Base-by-base conservation (phyloP, 306 rosid species). In the Astragalus glycyphyllos region DNA sequence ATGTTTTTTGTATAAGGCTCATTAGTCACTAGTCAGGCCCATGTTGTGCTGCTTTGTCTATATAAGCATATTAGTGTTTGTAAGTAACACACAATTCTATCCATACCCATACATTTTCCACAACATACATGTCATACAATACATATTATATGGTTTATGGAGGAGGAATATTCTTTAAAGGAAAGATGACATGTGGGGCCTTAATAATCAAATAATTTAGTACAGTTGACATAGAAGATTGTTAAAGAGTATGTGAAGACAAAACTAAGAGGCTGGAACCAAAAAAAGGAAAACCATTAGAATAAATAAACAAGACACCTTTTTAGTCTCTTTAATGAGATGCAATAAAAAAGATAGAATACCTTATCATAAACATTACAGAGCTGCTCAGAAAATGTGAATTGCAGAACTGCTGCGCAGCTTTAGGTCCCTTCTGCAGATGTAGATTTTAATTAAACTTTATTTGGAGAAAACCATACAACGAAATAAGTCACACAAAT, bases 311-410 rank as follows among this genome's bases (percentile, higher is more conserved):
- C n/a, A 29, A 56, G 51, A 69, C 11, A 53, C n/a, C 45, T 17
- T 12, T 69, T 16, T 40, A 56, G 47, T 64, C 44, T 49, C 71
- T 46, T 35, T 51, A 48, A 64, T 15, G 38, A 69, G 16, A 81
- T 65, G 37, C 31, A 71, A 37, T 65, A 12, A 71, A 68, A 75
- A 50, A 66, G 71, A 79, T 38, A 70, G 54, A 57, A 29, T 73
- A 91, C 91, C 97, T 90, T 90, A 89, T 84, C 97, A 87, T 93
- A 76, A 76, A 77, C 97, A 93, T 82, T 23, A 93, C 98, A n/a
- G 98, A 83, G 80, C 87, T 86, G 84, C 90, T 93, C 78, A 90
- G 58, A 72, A 90, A 93, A 77, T 84, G 76, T 32, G 90, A 87
- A 81, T 50, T 83, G 86, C 98, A 93, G 82, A 93, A 93, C 50